Conservation (phyloP, 2,329 filamentous ascomycete species). For the Coleophoma cylindrospora region DNA sequence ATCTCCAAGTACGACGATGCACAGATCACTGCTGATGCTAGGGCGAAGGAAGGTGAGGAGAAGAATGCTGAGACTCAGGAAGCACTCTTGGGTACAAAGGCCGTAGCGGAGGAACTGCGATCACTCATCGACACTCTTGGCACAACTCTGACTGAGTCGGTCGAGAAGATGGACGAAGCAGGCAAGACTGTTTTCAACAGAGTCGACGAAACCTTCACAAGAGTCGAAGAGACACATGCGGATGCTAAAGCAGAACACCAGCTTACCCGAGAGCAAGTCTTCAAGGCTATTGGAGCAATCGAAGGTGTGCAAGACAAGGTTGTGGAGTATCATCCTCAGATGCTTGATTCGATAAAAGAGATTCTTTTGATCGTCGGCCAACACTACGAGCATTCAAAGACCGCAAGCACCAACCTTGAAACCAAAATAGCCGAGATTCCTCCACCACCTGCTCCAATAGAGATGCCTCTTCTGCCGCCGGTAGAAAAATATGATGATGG, state of each 20-base stretch:
- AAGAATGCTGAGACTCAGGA: constrained; percentile 69
- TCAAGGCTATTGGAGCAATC: constrained; percentile 67
- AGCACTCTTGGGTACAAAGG: constrained; percentile 69
- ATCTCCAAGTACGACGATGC: constrained; percentile 86
- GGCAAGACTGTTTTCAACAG: constrained; percentile 81
- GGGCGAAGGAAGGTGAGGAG: constrained; percentile 67
- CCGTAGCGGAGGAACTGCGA: constrained; percentile 81
- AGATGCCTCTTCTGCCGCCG: constrained; percentile 49
- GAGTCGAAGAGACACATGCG: constrained; percentile 69
- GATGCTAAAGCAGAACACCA: constrained; percentile 76
- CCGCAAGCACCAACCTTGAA: constrained; percentile 49
- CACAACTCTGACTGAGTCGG: constrained; percentile 71
- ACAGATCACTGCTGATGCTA: constrained; percentile 68
- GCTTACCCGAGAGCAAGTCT: constrained; percentile 75
- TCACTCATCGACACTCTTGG: constrained; percentile 81
- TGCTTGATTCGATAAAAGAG: constrained; percentile 80
- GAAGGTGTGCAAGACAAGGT: constrained; percentile 75
- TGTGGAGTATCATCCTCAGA: constrained; percentile 80
- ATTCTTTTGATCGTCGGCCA: constrained; percentile 77
- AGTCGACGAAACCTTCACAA: constrained; percentile 72
- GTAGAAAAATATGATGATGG: constrained; percentile 59
- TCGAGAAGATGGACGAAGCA: constrained; percentile 83
- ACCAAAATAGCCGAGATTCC: constrained; percentile 51
- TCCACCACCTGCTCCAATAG: constrained; percentile 37
- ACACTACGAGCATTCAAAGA: constrained; percentile 84